Conservation (phyloP, 2,329 filamentous ascomycete genomes). For the Alternaria triticimaculans region DNA sequence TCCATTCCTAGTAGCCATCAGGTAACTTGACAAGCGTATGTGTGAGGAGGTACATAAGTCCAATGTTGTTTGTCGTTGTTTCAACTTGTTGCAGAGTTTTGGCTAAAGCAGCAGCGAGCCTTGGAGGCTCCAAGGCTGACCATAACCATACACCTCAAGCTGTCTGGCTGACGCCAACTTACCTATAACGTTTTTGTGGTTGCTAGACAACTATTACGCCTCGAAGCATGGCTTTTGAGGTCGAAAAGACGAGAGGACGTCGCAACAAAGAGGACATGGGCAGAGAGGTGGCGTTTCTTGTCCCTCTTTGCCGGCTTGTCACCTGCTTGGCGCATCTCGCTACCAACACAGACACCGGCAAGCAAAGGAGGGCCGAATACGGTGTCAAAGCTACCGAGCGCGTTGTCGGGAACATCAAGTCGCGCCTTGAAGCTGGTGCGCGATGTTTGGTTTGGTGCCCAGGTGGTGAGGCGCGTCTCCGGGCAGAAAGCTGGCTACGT, state of each 20-base stretch:
- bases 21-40: neutral
- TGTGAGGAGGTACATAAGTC: neutral
- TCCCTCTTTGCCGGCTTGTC: conserved; percentile 30
- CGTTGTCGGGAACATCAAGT: neutral
- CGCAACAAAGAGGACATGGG: conserved; percentile 18
- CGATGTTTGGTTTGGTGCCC: neutral
- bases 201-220: neutral
- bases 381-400: neutral
- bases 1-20: neutral
- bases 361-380: neutral
- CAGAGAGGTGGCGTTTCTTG: conserved; percentile 27
- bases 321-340: conserved; percentile 24
- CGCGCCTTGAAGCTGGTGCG: neutral
- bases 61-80: neutral
- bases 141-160: neutral
- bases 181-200: neutral
- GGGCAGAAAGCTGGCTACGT: conserved; percentile 1
- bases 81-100: neutral
- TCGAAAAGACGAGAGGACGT: conserved; percentile 10
- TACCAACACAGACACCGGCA: conserved; percentile 1
- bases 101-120: neutral
- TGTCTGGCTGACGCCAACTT: neutral
- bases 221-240: neutral
- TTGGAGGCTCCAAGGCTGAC: neutral
- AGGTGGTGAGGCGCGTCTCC: conserved; percentile 4